Evolutionary conservation across 1,284 basidiomycete genomes (phyloP).

Genomic region (Anthracocystis walkeri): DNA sequence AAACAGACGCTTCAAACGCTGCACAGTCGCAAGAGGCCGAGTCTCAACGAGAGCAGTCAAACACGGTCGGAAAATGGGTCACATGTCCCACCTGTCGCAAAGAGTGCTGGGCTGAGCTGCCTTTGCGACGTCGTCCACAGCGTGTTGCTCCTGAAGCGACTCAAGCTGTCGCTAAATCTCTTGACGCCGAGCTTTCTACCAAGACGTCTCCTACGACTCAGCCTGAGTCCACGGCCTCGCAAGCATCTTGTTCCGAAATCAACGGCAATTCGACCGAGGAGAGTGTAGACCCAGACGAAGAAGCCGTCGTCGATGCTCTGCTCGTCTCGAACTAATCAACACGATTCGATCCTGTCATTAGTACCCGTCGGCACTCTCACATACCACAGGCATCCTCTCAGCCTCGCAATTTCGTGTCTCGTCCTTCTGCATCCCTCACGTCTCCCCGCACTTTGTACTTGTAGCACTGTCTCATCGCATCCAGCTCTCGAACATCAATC

Average conservation of each 20-base stretch:
- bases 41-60: slow-evolving; percentile 24
- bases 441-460: not conserved
- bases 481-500: not conserved
- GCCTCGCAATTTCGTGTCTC: not conserved
- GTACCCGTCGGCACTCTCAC: not conserved
- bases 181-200: not conserved
- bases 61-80: slow-evolving; percentile 64
- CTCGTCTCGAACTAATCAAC: slow-evolving; percentile 12
- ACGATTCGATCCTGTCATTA: not conserved
- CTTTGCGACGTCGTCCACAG: slow-evolving; percentile 42
- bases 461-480: not conserved
- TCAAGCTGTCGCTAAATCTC: not conserved
- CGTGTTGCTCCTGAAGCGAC: slow-evolving; percentile 5
- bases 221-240: not conserved
- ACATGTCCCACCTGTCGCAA: slow-evolving; percentile 61
- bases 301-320: slow-evolving; percentile 21
- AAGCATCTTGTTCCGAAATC: not conserved
- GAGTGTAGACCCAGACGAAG: slow-evolving; percentile 12
- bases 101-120: slow-evolving; percentile 63
- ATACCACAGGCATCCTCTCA: not conserved
- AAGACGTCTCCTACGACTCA: not conserved
- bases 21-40: slow-evolving; percentile 10
- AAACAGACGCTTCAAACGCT: not conserved
- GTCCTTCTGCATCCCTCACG: too few species aligned
- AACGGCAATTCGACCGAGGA: not conserved